Evolutionary conservation across 768 basidiomycete species (phyloP).

Genomic region (Trametes maxima): DNA sequence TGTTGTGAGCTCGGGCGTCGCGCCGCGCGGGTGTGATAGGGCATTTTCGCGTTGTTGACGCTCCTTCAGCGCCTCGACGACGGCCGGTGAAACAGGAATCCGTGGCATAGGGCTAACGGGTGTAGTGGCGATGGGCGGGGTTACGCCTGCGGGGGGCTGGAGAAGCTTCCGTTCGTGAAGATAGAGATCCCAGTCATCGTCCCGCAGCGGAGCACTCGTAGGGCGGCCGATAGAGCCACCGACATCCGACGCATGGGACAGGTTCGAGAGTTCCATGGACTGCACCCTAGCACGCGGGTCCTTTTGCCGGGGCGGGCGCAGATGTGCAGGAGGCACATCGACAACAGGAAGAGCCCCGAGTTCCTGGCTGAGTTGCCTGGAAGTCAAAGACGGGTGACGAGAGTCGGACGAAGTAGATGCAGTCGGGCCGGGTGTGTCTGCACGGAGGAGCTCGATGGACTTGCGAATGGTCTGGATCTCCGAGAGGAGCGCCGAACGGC

Average conservation of each 20-base stretch:
- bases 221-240: slow-evolving; percentile 66
- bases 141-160: slow-evolving; percentile 79
- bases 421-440: slow-evolving; percentile 60
- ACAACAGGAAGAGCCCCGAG: slow-evolving; percentile 52
- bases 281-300: slow-evolving; percentile 72
- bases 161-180: slow-evolving; percentile 82
- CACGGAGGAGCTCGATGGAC: slow-evolving; percentile 75
- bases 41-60: slow-evolving; percentile 75
- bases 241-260: slow-evolving; percentile 43
- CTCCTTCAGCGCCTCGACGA: slow-evolving; percentile 70
- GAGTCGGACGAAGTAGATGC: slow-evolving; percentile 59
- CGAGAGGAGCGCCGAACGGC: slow-evolving; percentile 69
- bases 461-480: slow-evolving; percentile 81
- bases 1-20: slow-evolving; percentile 2
- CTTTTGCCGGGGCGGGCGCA: slow-evolving; percentile 68
- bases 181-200: slow-evolving; percentile 87
- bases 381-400: slow-evolving; percentile 64
- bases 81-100: slow-evolving; percentile 66
- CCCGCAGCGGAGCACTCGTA: slow-evolving; percentile 70
- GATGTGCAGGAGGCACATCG: slow-evolving; percentile 44
- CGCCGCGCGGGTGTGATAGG: slow-evolving; percentile 40
- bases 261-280: slow-evolving; percentile 63
- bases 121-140: slow-evolving; percentile 75
- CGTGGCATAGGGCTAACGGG: slow-evolving; percentile 44
- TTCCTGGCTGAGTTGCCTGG: slow-evolving; percentile 71